Base-by-base conservation (phyloP, 768 basidiomycete genomes). In the Polyporus arcularius region DNA sequence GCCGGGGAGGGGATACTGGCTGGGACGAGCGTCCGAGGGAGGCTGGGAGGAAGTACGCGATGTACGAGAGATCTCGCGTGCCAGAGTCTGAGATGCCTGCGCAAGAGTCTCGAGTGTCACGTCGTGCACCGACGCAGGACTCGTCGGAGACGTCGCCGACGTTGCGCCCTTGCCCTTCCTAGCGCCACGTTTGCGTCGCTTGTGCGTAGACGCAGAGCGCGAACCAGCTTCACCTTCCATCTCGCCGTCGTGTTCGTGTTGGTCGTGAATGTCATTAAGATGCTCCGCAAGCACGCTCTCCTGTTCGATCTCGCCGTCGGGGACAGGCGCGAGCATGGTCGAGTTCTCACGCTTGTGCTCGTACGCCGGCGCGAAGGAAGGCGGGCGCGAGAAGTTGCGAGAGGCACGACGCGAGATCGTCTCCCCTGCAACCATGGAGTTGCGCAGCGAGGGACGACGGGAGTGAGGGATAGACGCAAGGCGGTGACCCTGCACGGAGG, bases 101-200 rank as follows among this genome's bases (percentile, higher is more conserved):
- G 92, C 93, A 42, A 96, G 83, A 4, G 85, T 87, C 21, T 82
- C 81, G 60, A 92, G 76, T 5, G 85, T 86, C 55, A 82, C 80
- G 59, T 88, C 87, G 55, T 60, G 66, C 12, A 51, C 64, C 9
- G 71, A 57, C 0, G 73, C 72, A 4, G 75, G 70, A n/a, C 71
- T 58, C 12, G 57, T 49, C n/a, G 75, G 58, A 9, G 75, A 70
- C n/a, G 74, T 65, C 16, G 72, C 18, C 38, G 49, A 51, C 15
- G 35, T 38, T 26, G 72, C 71, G 68, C 89, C 83, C 75, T 90
- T 92, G 69, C 89, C 89, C 76, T 92, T 95, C 54, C 95, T 82
- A 2, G 88, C 85, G 42, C 94, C 94, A 53, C 94, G 82, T 74
- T 92, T 95, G 59, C 92, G 83, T 30, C 92, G 82, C 75, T 88